Evolutionary conservation across 768 basidiomycete species (phyloP).

Genomic region (Neoboletus magnificus): DNA sequence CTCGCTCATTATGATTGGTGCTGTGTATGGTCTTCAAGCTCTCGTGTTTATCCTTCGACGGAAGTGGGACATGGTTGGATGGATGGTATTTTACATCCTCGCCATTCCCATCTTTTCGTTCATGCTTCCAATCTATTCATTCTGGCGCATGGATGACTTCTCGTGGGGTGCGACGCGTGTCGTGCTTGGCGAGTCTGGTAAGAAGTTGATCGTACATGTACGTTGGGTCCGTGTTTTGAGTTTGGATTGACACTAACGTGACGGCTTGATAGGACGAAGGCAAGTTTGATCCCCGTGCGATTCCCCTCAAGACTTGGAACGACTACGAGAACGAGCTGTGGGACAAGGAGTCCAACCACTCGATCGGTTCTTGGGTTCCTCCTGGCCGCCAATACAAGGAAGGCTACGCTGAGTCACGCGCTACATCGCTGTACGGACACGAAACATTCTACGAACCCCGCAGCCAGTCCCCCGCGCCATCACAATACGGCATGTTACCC

Average conservation of each 20-base stretch:
- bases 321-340: constrained; percentile 97
- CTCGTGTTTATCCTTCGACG: constrained; percentile 87
- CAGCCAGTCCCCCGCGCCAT: constrained; percentile 70
- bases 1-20: constrained; percentile 89
- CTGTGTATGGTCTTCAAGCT: constrained; percentile 92
- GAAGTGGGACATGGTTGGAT: constrained; percentile 98
- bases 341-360: constrained; percentile 97
- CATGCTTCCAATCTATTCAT: constrained; percentile 89
- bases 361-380: constrained; percentile 90
- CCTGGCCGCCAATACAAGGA: constrained; percentile 67
- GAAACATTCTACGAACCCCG: constrained; percentile 83
- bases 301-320: constrained; percentile 95
- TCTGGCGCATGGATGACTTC: constrained; percentile 99
- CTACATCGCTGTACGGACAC: constrained; percentile 81
- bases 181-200: constrained; percentile 91
- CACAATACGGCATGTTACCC: constrained; percentile 51
- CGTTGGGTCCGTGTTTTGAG: constrained; percentile 27
- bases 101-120: constrained; percentile 94
- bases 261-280: constrained; percentile 75
- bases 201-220: constrained; percentile 94
- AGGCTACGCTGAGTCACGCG: constrained; percentile 73
- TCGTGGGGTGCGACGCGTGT: constrained; percentile 93
- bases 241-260: constrained; percentile 7
- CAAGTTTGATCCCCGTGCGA: constrained; percentile 90
- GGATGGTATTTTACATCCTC: constrained; percentile 95